phyloP scores from a whole-genome alignment of 805 yeast genomes.

The Nakazawaea anatomiae region DNA sequence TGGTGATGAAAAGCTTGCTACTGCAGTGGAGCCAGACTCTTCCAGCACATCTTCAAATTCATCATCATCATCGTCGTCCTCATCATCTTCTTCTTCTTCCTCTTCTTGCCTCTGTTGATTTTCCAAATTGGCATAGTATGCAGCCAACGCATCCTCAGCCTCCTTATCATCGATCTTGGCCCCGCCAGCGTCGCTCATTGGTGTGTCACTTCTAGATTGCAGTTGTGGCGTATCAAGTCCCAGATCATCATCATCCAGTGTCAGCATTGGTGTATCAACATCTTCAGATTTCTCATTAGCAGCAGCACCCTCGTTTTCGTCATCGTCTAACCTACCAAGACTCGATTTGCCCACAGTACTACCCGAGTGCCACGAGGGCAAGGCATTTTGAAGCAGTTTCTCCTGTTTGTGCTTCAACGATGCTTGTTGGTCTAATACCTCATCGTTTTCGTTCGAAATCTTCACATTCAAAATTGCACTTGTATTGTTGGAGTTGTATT shows the following conservation, averaged over 20 bases:
- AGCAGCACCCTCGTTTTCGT: slow-evolving; percentile 30
- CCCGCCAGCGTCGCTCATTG: slow-evolving; percentile 22
- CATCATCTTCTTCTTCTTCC: slow-evolving; percentile 50
- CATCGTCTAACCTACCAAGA: slow-evolving; percentile 49
- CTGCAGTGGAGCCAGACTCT: neutral
- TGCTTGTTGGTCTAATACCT: slow-evolving; percentile 56
- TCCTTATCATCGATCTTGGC: slow-evolving; percentile 46
- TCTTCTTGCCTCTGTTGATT: slow-evolving; percentile 60
- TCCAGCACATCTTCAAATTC: slow-evolving; percentile 22
- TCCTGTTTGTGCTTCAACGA: slow-evolving; percentile 64
- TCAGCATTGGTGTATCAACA: neutral
- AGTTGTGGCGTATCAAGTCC: slow-evolving; percentile 9
- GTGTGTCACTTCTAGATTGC: slow-evolving; percentile 18
- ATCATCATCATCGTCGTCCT: slow-evolving; percentile 37
- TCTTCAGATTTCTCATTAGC: slow-evolving; percentile 11
- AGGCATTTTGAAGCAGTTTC: slow-evolving; percentile 81
- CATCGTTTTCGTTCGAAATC: slow-evolving; percentile 83
- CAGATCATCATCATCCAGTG: neutral
- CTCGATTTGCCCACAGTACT: slow-evolving; percentile 77
- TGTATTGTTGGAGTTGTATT: slow-evolving; percentile 16
- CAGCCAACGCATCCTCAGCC: slow-evolving; percentile 67
- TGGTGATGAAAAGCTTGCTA: slow-evolving; percentile 11
- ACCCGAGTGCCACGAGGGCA: slow-evolving; percentile 94
- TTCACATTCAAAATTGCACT: slow-evolving; percentile 88
- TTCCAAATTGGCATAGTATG: slow-evolving; percentile 73